A percentile compares a stretch with the other conserved stretches of the same genome.
Conservation (phyloP, 257 asterid genomes). For the Hygrophila difformis region DNA sequence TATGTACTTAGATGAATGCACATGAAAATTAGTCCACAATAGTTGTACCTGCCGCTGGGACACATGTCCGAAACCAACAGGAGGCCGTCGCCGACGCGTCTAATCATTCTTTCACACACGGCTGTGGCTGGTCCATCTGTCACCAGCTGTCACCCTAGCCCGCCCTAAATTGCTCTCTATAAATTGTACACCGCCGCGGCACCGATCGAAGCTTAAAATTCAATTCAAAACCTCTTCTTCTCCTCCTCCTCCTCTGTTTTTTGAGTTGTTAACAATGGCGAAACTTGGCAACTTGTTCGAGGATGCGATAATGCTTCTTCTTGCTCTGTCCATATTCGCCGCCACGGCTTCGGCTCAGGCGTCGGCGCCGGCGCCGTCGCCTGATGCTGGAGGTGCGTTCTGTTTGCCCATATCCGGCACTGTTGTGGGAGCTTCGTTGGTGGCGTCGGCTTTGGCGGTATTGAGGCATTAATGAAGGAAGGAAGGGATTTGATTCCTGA, state of each 20-base stretch:
- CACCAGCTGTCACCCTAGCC: slow-evolving; percentile 30
- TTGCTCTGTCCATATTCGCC: slow-evolving; percentile 21
- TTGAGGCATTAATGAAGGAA: slow-evolving; percentile 44
- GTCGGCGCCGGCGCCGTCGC: slow-evolving; percentile 35
- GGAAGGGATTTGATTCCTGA: too few relatives aligned
- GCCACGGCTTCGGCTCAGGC: slow-evolving; percentile 37
- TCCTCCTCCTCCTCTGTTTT: neutral
- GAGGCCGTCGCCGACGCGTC: slow-evolving; percentile 23
- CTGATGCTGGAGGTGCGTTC: slow-evolving; percentile 42
- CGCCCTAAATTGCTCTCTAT: slow-evolving; percentile 3
- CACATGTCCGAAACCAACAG: slow-evolving; percentile 14
- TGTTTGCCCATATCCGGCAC: slow-evolving; percentile 30
- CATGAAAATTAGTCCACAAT: slow-evolving; percentile 4
- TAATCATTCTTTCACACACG: slow-evolving; percentile 7
- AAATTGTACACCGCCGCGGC: neutral
- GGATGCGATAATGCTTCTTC: slow-evolving; percentile 15
- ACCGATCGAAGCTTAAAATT: too few relatives aligned
- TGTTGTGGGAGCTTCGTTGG: slow-evolving; percentile 29
- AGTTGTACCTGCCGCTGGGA: too few relatives aligned
- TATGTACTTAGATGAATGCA: too few relatives aligned
- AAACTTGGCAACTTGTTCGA: slow-evolving; percentile 26
- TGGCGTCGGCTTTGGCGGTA: slow-evolving; percentile 32
- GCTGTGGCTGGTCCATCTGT: too few relatives aligned
- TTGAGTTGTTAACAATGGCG: slow-evolving; percentile 30
- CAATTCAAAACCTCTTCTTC: too few relatives aligned